A percentile compares a stretch with the other conserved stretches of the same genome.
Evolutionary conservation across 768 basidiomycete species (phyloP).

Genomic region (Termitomyces sp.): DNA sequence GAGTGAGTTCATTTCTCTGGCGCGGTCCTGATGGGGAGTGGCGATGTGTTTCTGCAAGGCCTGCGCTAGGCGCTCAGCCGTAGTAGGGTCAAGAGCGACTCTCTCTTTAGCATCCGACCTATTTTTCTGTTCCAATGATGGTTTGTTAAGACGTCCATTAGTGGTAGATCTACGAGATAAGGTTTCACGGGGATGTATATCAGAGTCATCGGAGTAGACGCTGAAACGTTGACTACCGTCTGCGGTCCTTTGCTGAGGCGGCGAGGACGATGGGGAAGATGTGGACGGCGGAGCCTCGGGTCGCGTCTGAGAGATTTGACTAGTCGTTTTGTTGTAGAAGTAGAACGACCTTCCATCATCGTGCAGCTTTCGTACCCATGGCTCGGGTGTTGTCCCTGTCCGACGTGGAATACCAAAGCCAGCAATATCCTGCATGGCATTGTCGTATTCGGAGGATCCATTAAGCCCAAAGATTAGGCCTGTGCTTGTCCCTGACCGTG

Average conservation of each 20-base stretch:
- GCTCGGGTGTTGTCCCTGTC: slow-evolving; percentile 64
- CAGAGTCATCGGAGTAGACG: slow-evolving; percentile 78
- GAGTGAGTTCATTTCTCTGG: slow-evolving; percentile 42
- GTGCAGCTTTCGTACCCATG: slow-evolving; percentile 77
- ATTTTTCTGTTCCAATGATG: slow-evolving; percentile 4
- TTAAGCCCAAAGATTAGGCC: slow-evolving; percentile 42
- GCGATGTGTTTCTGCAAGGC: slow-evolving; percentile 55
- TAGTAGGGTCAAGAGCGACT: slow-evolving; percentile 45
- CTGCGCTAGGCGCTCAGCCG: slow-evolving; percentile 64
- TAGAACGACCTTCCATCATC: slow-evolving; percentile 82
- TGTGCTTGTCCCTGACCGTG: slow-evolving; percentile 49
- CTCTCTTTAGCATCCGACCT: slow-evolving; percentile 14
- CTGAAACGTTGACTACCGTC: slow-evolving; percentile 44
- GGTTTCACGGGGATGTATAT: slow-evolving; percentile 48
- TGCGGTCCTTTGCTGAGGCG: slow-evolving; percentile 24
- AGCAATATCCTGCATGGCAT: slow-evolving; percentile 32
- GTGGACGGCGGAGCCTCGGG: slow-evolving; percentile 36
- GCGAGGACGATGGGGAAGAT: slow-evolving; percentile 14
- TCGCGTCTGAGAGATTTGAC: slow-evolving; percentile 62
- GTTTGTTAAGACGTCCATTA: slow-evolving; percentile 19
- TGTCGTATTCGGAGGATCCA: slow-evolving; percentile 29
- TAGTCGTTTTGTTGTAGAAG: slow-evolving; percentile 69
- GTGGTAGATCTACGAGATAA: slow-evolving; percentile 20
- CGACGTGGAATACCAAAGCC: slow-evolving; percentile 60
- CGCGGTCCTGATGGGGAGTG: slow-evolving; percentile 50